These are phyloP conservation scores for Pichia norvegensis DNA, from an alignment of 1,139 yeast genomes.

Conservation along the genomic window DNA sequence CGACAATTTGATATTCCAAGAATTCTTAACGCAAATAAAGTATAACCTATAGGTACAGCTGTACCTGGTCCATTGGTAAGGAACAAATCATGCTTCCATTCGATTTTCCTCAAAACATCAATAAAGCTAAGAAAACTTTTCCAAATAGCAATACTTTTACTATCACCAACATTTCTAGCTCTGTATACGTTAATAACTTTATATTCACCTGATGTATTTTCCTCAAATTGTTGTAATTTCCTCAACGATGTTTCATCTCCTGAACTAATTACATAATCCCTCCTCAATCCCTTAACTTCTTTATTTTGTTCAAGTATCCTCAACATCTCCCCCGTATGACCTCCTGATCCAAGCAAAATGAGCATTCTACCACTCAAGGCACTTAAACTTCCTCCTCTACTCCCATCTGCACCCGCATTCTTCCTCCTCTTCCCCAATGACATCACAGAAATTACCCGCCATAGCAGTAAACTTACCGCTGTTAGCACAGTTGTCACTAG, in stretches of 20 bases:
- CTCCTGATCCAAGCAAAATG: slow-evolving; percentile 76
- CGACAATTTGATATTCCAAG: slow-evolving; percentile 47
- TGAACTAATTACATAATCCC: slow-evolving; percentile 43
- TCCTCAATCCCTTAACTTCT: slow-evolving; percentile 23
- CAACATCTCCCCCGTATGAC: slow-evolving; percentile 95
- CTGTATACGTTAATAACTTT: slow-evolving; percentile 44
- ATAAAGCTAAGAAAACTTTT: slow-evolving; percentile 42
- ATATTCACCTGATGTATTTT: slow-evolving; percentile 8
- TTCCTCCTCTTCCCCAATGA: not conserved
- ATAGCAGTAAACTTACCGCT: not conserved
- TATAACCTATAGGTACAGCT: slow-evolving; percentile 66
- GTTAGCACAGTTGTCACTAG: not conserved
- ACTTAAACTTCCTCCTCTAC: too few species aligned
- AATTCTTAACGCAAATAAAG: slow-evolving; percentile 46
- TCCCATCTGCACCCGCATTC: too few species aligned
- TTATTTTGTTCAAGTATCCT: slow-evolving; percentile 42
- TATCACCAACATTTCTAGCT: slow-evolving; percentile 74
- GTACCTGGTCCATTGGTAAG: slow-evolving; percentile 94
- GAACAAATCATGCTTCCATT: slow-evolving; percentile 41
- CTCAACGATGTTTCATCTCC: slow-evolving; percentile 54
- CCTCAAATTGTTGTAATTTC: slow-evolving; percentile 42
- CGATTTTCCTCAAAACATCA: slow-evolving; percentile 5
- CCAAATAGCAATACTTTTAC: slow-evolving; percentile 41
- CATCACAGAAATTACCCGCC: slow-evolving; percentile 12
- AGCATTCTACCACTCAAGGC: slow-evolving; percentile 28